Evolutionary conservation across 1,139 yeast genomes (phyloP), one percentile per base, ranked within the genome.

Genomic region (Pichia sp.): DNA sequence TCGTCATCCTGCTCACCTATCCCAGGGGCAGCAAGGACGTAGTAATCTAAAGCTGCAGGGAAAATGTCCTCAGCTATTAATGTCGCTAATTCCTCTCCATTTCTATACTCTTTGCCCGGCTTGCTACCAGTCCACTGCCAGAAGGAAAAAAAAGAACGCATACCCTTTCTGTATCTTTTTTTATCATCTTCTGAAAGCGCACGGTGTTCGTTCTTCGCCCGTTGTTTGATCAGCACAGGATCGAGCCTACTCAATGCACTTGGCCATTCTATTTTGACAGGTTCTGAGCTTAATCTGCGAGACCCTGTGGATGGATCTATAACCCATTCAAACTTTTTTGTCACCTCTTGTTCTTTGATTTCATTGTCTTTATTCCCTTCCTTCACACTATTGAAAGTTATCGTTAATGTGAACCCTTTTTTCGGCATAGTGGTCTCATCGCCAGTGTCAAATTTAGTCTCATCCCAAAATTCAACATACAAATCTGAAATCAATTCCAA

Each of bases 121-220:
- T 82, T 84, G 51, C 67, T 67, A 0, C 92, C 93, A 0, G 92
- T 85, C 93, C 93, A 86, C 48, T 73, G 72, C 64, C 85, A 85
- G 82, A 87, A 86, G 3, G 89, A 81, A 67, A 85, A 85, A 62
- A 86, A 80, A 5, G 89, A 81, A 64, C 82, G 82, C 90, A 85
- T 85, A 3, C 90, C 90, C 32, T 75, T 64, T 56, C 90, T 72
- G 65, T 85, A 85, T 49, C 74, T 73, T 62, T 79, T 82, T 67
- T 85, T 85, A 47, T 84, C 85, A 15, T 78, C 80, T 38, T 71
- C 62, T 1, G 59, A 57, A 11, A 64, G 45, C 26, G 56, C 47
- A 29, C 58, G 53, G 2, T 44, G 31, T 16, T 57, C 61, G 1
- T 50, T 41, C 40, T 61, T 70, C 15, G 75, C 75, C 46, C 65